phyloP scores from a whole-genome alignment of 148 eudicot species.

The Rhododendron kiyosumense region DNA sequence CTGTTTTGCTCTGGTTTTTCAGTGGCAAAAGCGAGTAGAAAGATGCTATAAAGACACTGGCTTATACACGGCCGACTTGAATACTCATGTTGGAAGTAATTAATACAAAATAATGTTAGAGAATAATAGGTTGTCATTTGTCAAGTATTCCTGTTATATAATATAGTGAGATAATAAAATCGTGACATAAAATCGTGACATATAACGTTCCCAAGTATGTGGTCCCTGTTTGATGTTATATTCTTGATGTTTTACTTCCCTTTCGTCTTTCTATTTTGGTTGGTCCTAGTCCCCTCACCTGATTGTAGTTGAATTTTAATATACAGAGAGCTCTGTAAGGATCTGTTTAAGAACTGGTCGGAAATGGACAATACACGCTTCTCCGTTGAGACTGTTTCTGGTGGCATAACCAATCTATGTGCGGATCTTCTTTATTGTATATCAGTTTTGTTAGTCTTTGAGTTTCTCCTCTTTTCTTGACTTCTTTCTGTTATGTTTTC shows the following conservation, averaged over 20 bases:
- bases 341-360: constrained; percentile 84
- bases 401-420: constrained; percentile 94
- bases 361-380: constrained; percentile 57
- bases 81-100: not conserved
- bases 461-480: not conserved
- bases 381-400: constrained; percentile 61
- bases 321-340: constrained; percentile 74
- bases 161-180: not conserved
- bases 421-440: constrained; percentile 22
- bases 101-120: not conserved
- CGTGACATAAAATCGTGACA: too few species aligned
- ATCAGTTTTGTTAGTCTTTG: not conserved
- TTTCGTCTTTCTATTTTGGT: not conserved
- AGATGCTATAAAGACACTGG: not conserved
- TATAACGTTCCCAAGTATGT: not conserved
- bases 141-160: not conserved
- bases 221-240: not conserved
- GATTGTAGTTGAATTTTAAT: constrained; percentile 15
- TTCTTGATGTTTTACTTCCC: not conserved
- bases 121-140: not conserved
- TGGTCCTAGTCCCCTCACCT: not conserved
- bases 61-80: not conserved
- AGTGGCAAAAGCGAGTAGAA: not conserved
- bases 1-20: not conserved
- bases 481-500: not conserved